Percentiles rank a stretch among this genome's conserved stretches.
phyloP scores from a whole-genome alignment of 441 rosid genomes.

The Erodium chrysanthum region DNA sequence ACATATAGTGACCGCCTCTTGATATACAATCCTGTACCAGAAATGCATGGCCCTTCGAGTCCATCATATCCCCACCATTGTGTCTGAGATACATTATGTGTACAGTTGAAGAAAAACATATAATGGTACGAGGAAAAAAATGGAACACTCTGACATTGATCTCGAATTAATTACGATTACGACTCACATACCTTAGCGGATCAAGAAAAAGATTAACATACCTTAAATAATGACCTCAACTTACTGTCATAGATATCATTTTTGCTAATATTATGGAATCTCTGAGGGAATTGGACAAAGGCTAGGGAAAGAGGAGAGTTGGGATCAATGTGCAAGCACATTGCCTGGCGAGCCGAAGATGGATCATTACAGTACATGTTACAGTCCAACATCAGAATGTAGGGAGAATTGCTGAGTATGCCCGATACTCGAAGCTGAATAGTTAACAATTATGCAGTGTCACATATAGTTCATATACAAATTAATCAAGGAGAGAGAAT shows the following conservation, averaged over 20 bases:
- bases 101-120: background rate
- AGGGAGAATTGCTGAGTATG: slow-evolving; percentile 26
- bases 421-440: slow-evolving; percentile 32
- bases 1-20: background rate
- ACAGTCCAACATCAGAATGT: slow-evolving; percentile 27
- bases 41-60: background rate
- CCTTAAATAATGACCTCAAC: slow-evolving; percentile 7
- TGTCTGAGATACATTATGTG: background rate
- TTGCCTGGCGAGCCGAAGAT: slow-evolving; percentile 27
- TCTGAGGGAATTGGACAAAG: slow-evolving; percentile 31
- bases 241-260: slow-evolving; percentile 29
- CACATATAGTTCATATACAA: background rate
- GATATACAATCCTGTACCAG: slow-evolving; percentile 4
- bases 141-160: background rate
- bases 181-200: background rate
- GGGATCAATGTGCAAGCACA: slow-evolving; percentile 32
- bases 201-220: slow-evolving; percentile 12
- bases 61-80: slow-evolving; percentile 4
- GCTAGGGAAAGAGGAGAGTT: slow-evolving; percentile 15
- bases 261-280: slow-evolving; percentile 22
- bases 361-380: slow-evolving; percentile 35
- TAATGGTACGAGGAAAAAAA: background rate
- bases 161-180: background rate
- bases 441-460: background rate
- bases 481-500: background rate